phyloP scores from a whole-genome alignment of 371 early-diverging fungal genomes.

The Zopfochytrium polystomum region DNA sequence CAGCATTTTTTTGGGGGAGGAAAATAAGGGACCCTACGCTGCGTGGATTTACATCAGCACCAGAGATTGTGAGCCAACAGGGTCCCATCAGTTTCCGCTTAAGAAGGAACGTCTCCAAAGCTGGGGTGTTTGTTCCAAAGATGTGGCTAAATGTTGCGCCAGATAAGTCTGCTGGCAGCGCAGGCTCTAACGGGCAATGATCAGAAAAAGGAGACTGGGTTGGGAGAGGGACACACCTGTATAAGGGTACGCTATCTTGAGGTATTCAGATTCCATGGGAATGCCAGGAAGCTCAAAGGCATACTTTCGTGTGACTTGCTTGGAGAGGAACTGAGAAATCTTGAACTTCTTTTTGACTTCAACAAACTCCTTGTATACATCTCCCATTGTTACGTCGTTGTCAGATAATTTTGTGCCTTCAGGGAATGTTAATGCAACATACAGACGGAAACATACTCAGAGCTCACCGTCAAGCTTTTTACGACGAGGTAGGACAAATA shows the following conservation, averaged over 20 bases:
- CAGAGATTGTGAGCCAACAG: constrained; percentile 79
- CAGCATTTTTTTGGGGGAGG: background rate
- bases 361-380: constrained; percentile 77
- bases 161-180: constrained; percentile 61
- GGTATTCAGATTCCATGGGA: constrained; percentile 76
- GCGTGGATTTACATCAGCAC: constrained; percentile 43
- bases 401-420: background rate
- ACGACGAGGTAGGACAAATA: constrained; percentile 82
- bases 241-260: constrained; percentile 83
- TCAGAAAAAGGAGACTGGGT: background rate
- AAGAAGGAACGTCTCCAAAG: constrained; percentile 88
- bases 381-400: constrained; percentile 51
- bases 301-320: constrained; percentile 76
- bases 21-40: no score
- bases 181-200: constrained; percentile 51
- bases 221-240: constrained; percentile 40
- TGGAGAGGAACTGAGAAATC: constrained; percentile 47
- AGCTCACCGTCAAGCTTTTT: constrained; percentile 51
- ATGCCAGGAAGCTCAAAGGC: constrained; percentile 87
- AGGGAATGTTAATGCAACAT: background rate
- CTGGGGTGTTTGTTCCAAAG: constrained; percentile 85
- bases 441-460: background rate
- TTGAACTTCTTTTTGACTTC: constrained; percentile 51
- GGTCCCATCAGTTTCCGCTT: constrained; percentile 97
- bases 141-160: constrained; percentile 83